phyloP scores from a whole-genome alignment of 2,329 filamentous ascomycete species.

The Aspergillus pseudoviridinutans region DNA sequence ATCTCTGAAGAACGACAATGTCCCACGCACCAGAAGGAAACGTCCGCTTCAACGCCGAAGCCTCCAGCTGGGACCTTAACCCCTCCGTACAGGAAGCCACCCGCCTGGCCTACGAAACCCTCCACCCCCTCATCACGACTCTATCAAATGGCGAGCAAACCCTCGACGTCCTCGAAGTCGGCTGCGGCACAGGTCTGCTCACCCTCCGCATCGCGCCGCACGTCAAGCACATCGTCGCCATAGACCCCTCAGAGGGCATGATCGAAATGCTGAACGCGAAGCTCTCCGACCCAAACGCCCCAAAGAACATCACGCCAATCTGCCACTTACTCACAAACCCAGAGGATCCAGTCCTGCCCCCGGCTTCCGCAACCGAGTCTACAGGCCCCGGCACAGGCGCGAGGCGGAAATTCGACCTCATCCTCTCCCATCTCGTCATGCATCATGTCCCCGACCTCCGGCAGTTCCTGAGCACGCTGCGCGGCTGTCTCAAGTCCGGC shows the following conservation, averaged over 20 bases:
- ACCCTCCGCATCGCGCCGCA: conserved; percentile 48
- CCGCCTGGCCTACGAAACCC: conserved; percentile 43
- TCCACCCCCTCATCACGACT: conserved; percentile 29
- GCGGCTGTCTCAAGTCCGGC: conserved; percentile 45
- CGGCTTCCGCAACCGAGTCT: conserved; percentile 25
- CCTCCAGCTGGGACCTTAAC: conserved; percentile 53
- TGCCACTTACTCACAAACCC: conserved; percentile 48
- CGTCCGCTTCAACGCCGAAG: conserved; percentile 53
- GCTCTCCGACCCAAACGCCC: conserved; percentile 24
- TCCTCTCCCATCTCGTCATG: conserved; percentile 52
- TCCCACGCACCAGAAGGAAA: conserved; percentile 22
- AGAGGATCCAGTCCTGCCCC: conserved; percentile 43
- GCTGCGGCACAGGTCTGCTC: conserved; percentile 55
- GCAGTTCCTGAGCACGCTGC: conserved; percentile 44
- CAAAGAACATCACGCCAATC: conserved; percentile 46
- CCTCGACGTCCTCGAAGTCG: conserved; percentile 53
- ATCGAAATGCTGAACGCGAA: conserved; percentile 49
- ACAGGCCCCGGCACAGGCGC: conserved; percentile 19
- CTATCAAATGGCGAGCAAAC: conserved; percentile 7
- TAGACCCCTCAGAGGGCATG: conserved; percentile 55
- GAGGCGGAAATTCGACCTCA: conserved; percentile 47
- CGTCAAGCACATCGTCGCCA: conserved; percentile 47
- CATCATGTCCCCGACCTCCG: conserved; percentile 52
- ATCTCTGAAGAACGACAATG: not conserved
- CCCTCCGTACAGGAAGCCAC: conserved; percentile 47